Evolutionary conservation across 2,329 filamentous ascomycete genomes (phyloP).

Genomic region (Fusarium verrucosum): DNA sequence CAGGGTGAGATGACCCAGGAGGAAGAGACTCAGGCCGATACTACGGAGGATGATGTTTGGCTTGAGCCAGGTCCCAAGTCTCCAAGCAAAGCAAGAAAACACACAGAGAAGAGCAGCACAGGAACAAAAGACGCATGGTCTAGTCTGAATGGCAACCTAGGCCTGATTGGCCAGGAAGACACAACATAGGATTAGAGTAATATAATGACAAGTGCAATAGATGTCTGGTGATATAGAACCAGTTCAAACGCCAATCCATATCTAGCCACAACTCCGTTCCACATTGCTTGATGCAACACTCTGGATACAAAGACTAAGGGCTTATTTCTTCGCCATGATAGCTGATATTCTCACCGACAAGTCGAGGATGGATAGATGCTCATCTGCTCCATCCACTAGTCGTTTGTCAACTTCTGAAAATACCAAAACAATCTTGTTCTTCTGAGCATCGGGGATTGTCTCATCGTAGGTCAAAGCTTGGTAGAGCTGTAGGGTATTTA

Average conservation of each 20-base stretch:
- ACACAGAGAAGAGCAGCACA: conserved; percentile 39
- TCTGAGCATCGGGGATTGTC: conserved; percentile 81
- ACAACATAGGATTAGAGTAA: conserved; percentile 26
- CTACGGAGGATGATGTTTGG: conserved; percentile 49
- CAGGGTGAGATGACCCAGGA: conserved; percentile 41
- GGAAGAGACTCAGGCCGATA: conserved; percentile 34
- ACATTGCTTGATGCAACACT: conserved; percentile 15
- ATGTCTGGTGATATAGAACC: conserved; percentile 32
- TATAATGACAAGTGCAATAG: conserved; percentile 18
- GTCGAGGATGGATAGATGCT: conserved; percentile 91
- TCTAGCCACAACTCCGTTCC: conserved; percentile 40
- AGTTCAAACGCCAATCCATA: conserved; percentile 39
- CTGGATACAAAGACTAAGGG: neutral
- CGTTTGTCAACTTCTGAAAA: conserved; percentile 97
- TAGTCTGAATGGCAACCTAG: conserved; percentile 62
- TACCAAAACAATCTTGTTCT: conserved; percentile 86
- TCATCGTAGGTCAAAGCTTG: conserved; percentile 86
- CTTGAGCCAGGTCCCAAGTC: conserved; percentile 46
- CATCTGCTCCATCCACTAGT: conserved; percentile 91
- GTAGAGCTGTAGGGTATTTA: conserved; percentile 68
- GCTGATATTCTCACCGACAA: conserved; percentile 81
- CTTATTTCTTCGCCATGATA: conserved; percentile 65
- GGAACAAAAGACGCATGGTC: conserved; percentile 59
- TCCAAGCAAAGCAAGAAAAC: conserved; percentile 39
- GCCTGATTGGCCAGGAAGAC: conserved; percentile 57